phyloP scores from a whole-genome alignment of 805 yeast genomes.

The Myxozyma monticola region DNA sequence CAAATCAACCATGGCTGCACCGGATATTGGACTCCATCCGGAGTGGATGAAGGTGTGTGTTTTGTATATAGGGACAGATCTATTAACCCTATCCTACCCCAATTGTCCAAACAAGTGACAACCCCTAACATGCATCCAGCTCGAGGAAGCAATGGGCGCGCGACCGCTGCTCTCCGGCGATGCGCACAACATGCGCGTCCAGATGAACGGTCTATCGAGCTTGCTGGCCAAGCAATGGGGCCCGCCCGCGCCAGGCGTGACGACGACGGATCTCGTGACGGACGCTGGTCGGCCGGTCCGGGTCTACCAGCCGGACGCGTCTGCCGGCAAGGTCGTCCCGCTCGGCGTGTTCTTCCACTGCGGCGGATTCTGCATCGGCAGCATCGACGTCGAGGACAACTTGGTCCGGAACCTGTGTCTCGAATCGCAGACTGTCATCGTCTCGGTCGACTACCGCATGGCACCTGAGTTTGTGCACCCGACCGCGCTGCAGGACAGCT shows the following conservation, averaged over 20 bases:
- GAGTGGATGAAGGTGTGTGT: conserved; percentile 9
- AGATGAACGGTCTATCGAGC: conserved; percentile 5
- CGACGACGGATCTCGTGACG: conserved; percentile 4
- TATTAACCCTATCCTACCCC: too few relatives aligned
- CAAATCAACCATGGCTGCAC: too few relatives aligned
- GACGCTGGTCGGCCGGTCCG: conserved; percentile 2
- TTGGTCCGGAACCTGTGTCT: conserved; percentile 10
- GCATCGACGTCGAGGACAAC: conserved; percentile 5
- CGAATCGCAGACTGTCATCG: conserved; percentile 11
- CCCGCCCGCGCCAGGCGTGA: conserved; percentile 1
- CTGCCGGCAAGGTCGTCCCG: conserved; percentile 2
- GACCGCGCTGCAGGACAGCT: conserved; percentile 14
- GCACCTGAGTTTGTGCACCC: conserved; percentile 17
- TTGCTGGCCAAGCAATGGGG: conserved; percentile 4
- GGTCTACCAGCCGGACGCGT: conserved; percentile 11
- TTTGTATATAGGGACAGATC: too few relatives aligned
- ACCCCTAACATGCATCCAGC: neutral
- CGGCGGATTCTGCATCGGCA: conserved; percentile 16
- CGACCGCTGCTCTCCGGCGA: conserved; percentile 12
- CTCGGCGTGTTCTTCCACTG: conserved; percentile 14
- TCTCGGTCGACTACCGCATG: conserved; percentile 11
- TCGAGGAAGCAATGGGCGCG: conserved; percentile 1
- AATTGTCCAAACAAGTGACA: neutral
- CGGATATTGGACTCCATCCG: conserved; percentile 12
- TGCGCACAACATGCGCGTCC: conserved; percentile 10